Evolutionary conservation across 2,329 filamentous ascomycete species (phyloP), one percentile per base, ranked within the genome.

Genomic region (Nannizzia gypsea): DNA sequence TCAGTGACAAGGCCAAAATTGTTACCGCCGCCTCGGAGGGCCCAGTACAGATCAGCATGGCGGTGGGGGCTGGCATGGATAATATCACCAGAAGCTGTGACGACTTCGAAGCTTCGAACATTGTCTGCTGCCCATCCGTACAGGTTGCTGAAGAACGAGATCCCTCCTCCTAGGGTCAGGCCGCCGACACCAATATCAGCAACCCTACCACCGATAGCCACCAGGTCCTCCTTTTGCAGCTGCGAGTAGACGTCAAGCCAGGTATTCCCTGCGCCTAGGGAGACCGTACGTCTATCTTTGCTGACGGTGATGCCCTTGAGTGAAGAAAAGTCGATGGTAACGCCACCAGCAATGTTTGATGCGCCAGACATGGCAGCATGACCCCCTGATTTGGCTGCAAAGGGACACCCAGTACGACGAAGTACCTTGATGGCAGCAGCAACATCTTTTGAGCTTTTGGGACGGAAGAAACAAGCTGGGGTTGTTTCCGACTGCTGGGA

Each of bases 311-410:
- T 64, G 2, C 62, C 57, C 36, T 71, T 68, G 60, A 75, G 63
- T 9, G 66, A 63, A 6, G 63, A 64, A 38, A 74, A 65, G 61
- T 69, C 68, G 48, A 75, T 70, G 8, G 67, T 71, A 40, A 75
- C 65, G 8, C 72, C 73, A 46, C 65, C 75, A 11, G 75, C 68
- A 46, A 77, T 74, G 63, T 74, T 77, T 3, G 75, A 73, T 61
- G 76, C 78, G 38, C 74, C 74, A 60, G 75, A 73, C 61, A 77
- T 78, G 1, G 74, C 74, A 60, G 75, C 74, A 65, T 79, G 77
- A 0, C 76, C 76, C 4, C 79, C 80, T 6, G 76, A 75, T 67
- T 80, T 76, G 69, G 83, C 74, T 26, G 81, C 83, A 55, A 85
- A 81, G 4, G 80, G 69, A 59, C 73, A 75, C 3, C 63, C 60